These are phyloP conservation scores for Cyberlindnera sargentensis DNA, from an alignment of 805 yeast genomes.

Conservation along the genomic window DNA sequence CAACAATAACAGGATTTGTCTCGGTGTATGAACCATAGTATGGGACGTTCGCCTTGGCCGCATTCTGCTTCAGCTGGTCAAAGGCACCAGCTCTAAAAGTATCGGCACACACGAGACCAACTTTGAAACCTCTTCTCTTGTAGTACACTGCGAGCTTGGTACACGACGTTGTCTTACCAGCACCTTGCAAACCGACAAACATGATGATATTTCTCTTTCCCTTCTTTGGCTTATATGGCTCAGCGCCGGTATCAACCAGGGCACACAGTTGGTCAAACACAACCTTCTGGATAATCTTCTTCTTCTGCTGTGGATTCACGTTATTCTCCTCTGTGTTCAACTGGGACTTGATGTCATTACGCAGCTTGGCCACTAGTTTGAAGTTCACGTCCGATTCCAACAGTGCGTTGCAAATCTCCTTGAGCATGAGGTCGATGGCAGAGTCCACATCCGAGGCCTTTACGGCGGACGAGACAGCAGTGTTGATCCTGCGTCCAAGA, in stretches of 20 bases:
- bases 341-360: constrained; percentile 60
- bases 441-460: constrained; percentile 49
- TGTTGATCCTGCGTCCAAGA: constrained; percentile 68
- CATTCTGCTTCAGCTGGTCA: constrained; percentile 96
- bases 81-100: constrained; percentile 99
- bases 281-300: constrained; percentile 78
- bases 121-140: constrained; percentile 88
- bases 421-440: constrained; percentile 66
- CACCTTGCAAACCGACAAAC: constrained; percentile 98
- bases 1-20: constrained; percentile 90
- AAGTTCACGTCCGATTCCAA: constrained; percentile 93
- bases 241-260: constrained; percentile 63
- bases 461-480: constrained; percentile 61
- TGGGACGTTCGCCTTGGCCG: constrained; percentile 90
- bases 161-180: constrained; percentile 97
- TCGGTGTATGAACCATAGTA: constrained; percentile 93
- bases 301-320: constrained; percentile 52
- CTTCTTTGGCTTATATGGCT: constrained; percentile 79
- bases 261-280: constrained; percentile 89
- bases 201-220: constrained; percentile 74
- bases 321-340: constrained; percentile 43
- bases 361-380: constrained; percentile 66
- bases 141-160: constrained; percentile 94
- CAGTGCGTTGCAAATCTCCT: constrained; percentile 84
- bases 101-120: constrained; percentile 97